Evolutionary conservation across 73 alveolate genomes (phyloP), one percentile per base, ranked within the genome.

Genomic region (Tetrahymena malaccensis): DNA sequence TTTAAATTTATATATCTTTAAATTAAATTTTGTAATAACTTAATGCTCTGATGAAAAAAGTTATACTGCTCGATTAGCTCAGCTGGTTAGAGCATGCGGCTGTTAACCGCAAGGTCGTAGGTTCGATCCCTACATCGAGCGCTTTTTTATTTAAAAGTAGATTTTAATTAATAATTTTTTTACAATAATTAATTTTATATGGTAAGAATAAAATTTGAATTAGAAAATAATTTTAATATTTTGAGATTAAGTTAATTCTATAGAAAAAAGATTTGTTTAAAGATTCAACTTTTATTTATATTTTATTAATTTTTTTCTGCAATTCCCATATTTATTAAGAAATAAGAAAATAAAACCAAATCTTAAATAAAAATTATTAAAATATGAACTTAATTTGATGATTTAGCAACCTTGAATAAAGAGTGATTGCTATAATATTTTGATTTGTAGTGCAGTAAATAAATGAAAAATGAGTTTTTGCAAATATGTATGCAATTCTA

Each of bases 21-120:
- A 19, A 50, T 50, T 11, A 50, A 21, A 10, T 50, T 50, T 50
- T 50, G 83, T 50, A 50, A 50, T 50, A 50, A 50, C 27, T 5
- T 8, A 15, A 19, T 5, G 83, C 83, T 27, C 9, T 0, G 25
- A 70, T 70, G 17, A 70, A 22, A 70, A n/a, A 27, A 7, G 37
- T 70, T 70, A 40, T 27, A 31, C 5, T 7, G 89, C 89, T 70
- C 89, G 89, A 70, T 70, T 70, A 70, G 89, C 89, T 70, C 89
- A 70, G 89, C 89, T 70, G 89, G 89, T 70, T 70, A 70, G 89
- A 70, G 89, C 89, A 70, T 70, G 89, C 89, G 89, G 89, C 89
- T 70, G 89, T 70, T 70, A 70, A 70, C 89, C 89, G 89, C 89
- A 70, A 70, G 89, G 89, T 70, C 89, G 89, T 70, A 70, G 89